These are phyloP conservation scores for Tardiomyces blankii DNA, from an alignment of 1,139 yeast species.

Conservation along the genomic window DNA sequence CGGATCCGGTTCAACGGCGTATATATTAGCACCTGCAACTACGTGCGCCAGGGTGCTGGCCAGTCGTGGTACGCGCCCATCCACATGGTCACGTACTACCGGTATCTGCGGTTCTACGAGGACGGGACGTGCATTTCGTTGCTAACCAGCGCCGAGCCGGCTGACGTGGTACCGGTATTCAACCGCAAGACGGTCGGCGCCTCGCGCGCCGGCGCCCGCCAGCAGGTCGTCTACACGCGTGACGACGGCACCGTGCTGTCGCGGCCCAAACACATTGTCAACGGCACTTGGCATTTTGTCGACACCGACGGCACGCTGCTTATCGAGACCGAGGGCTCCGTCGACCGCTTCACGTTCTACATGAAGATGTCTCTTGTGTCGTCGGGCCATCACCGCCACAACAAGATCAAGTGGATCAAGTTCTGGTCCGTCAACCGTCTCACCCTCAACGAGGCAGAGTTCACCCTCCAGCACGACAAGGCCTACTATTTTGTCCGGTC, in stretches of 20 bases:
- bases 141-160: constrained; percentile 55
- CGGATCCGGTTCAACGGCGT: constrained; percentile 69
- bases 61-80: constrained; percentile 67
- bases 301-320: constrained; percentile 44
- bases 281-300: constrained; percentile 41
- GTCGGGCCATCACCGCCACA: not conserved
- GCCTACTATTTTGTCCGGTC: constrained; percentile 1
- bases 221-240: constrained; percentile 6
- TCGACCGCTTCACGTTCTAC: not conserved
- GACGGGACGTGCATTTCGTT: constrained; percentile 64
- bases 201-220: constrained; percentile 3
- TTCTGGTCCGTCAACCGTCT: not conserved
- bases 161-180: constrained; percentile 32
- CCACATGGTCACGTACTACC: constrained; percentile 70
- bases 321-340: constrained; percentile 26
- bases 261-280: constrained; percentile 22
- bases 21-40: constrained; percentile 75
- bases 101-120: constrained; percentile 70
- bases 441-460: not conserved
- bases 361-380: not conserved
- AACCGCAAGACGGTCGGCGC: constrained; percentile 22
- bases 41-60: constrained; percentile 69
- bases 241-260: constrained; percentile 16
- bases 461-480: not conserved
- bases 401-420: constrained; percentile 1